phyloP scores from a whole-genome alignment of 2,329 filamentous ascomycete species.

The Fusarium keratoplasticum region DNA sequence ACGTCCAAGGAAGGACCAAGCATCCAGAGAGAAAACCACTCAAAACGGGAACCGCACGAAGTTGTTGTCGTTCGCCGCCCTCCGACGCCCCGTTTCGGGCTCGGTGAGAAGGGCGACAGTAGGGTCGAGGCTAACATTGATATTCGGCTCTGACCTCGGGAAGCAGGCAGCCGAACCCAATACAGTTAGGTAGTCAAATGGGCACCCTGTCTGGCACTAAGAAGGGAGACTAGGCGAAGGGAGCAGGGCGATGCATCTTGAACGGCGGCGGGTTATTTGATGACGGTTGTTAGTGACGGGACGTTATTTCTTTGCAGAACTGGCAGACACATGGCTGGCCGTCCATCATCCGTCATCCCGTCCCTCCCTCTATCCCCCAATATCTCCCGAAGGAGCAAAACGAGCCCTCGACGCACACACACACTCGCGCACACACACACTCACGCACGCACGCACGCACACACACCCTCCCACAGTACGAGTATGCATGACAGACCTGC shows the following conservation, averaged over 20 bases:
- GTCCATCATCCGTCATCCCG: slow-evolving; percentile 29
- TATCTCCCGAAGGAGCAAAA: slow-evolving; percentile 1
- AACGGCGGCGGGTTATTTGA: slow-evolving; percentile 11
- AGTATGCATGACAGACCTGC: slow-evolving; percentile 40
- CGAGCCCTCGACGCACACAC: not conserved
- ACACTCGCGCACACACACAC: not conserved
- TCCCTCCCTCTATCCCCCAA: slow-evolving; percentile 21
- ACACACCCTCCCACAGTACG: slow-evolving; percentile 3
- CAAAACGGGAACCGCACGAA: slow-evolving; percentile 8
- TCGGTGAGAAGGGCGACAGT: slow-evolving; percentile 40
- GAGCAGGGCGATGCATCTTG: not conserved
- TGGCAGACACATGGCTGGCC: slow-evolving; percentile 22
- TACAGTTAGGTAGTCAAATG: slow-evolving; percentile 2
- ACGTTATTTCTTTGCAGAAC: slow-evolving; percentile 12
- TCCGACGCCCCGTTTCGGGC: slow-evolving; percentile 2
- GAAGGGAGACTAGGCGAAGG: not conserved
- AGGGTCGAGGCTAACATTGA: slow-evolving; percentile 2
- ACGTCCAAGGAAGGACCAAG: not conserved
- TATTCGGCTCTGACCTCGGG: slow-evolving; percentile 34
- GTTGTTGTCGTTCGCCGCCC: slow-evolving; percentile 7
- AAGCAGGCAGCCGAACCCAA: slow-evolving; percentile 19
- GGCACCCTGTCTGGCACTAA: slow-evolving; percentile 1
- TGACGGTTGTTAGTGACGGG: slow-evolving; percentile 20
- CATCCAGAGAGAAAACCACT: slow-evolving; percentile 23
- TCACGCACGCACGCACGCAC: not conserved